Evolutionary conservation across 2,329 filamentous ascomycete species (phyloP).

Genomic region (Pyrenochaeta sp.): DNA sequence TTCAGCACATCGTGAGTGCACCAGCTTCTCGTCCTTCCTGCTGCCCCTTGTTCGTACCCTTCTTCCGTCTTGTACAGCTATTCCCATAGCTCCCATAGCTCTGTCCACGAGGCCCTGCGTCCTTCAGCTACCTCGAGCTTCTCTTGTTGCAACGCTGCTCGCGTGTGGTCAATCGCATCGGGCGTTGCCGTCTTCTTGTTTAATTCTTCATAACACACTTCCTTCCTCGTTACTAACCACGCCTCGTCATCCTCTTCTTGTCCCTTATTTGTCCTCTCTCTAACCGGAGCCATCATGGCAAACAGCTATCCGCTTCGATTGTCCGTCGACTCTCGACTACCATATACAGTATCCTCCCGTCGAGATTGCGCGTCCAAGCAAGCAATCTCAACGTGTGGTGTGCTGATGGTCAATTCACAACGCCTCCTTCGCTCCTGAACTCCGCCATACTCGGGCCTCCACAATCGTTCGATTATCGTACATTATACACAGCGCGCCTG

Average conservation of each 20-base stretch:
- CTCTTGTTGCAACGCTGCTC: conserved; percentile 41
- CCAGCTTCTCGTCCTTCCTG: conserved; percentile 38
- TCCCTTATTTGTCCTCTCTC: conserved; percentile 48
- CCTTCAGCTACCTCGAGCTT: conserved; percentile 41
- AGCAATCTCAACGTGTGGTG: conserved; percentile 21
- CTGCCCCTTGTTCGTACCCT: conserved; percentile 41
- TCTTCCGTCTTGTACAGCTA: conserved; percentile 39
- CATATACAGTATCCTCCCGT: conserved; percentile 34
- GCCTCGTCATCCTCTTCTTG: conserved; percentile 36
- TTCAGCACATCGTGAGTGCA: conserved; percentile 52
- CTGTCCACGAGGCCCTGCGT: conserved; percentile 42
- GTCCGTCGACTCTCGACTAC: conserved; percentile 35
- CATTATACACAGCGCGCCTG: neutral
- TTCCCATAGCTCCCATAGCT: conserved; percentile 43
- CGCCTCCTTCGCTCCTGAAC: conserved; percentile 20
- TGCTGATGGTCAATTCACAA: conserved; percentile 29
- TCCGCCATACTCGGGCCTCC: conserved; percentile 8
- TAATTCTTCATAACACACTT: conserved; percentile 21
- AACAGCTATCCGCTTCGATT: conserved; percentile 50
- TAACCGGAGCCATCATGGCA: conserved; percentile 54
- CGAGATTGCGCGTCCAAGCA: conserved; percentile 28
- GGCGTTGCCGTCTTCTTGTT: conserved; percentile 40
- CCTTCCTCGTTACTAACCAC: conserved; percentile 37
- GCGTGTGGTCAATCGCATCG: conserved; percentile 45
- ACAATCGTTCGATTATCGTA: conserved; percentile 1